Conservation (phyloP, 1,284 basidiomycete species). For the Cryptococcus sp. region DNA sequence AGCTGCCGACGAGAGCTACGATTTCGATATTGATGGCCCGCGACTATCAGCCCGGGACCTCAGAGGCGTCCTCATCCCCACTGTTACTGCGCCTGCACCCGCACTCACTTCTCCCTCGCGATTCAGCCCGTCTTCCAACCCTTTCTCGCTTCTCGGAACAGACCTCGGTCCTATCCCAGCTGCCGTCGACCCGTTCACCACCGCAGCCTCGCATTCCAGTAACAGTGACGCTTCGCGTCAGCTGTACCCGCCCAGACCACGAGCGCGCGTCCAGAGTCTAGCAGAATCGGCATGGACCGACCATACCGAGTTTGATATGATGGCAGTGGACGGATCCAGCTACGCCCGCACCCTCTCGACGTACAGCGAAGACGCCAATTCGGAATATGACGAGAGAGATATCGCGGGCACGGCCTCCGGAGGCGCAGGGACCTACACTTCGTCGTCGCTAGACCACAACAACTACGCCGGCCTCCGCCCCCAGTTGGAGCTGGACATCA, state of each 20-base stretch:
- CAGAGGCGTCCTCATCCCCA: too few relatives aligned
- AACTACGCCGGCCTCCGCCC: not conserved
- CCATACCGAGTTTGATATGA: conserved; percentile 41
- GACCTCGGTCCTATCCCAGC: too few relatives aligned
- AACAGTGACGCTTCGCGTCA: too few relatives aligned
- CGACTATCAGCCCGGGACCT: too few relatives aligned
- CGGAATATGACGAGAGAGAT: conserved; percentile 21
- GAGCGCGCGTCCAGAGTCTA: not conserved
- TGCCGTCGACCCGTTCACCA: not conserved
- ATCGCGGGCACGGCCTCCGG: not conserved
- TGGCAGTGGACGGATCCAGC: conserved; percentile 34
- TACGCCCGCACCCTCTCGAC: conserved; percentile 41
- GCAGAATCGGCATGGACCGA: conserved; percentile 31
- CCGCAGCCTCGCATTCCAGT: not conserved
- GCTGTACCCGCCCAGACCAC: not conserved
- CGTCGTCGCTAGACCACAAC: not conserved
- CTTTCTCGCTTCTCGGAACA: too few relatives aligned
- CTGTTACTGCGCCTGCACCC: too few relatives aligned
- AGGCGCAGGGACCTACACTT: not conserved
- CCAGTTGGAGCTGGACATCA: not conserved
- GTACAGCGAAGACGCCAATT: conserved; percentile 19
- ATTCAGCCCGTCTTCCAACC: too few relatives aligned
- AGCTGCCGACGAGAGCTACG: too few relatives aligned
- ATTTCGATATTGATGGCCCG: too few relatives aligned
- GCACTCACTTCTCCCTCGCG: too few relatives aligned